Percentiles rank a stretch among this genome's conserved stretches.
These are phyloP conservation scores for Aaosphaeria arxii DNA, from an alignment of 2,329 filamentous ascomycete species.

Conservation along the genomic window DNA sequence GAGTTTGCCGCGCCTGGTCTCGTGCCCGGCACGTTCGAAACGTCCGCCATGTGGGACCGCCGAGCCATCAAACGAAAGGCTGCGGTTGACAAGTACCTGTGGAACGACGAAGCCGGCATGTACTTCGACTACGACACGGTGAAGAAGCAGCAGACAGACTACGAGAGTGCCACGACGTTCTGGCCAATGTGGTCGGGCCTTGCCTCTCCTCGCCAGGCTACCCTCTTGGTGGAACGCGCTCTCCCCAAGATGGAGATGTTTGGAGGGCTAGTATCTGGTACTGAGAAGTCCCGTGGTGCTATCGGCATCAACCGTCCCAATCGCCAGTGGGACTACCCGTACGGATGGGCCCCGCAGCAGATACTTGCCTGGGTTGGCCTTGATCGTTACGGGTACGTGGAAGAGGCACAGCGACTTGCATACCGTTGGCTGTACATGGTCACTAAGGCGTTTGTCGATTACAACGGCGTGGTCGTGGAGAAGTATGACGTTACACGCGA, in stretches of 20 bases:
- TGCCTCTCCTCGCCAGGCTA: slow-evolving; percentile 81
- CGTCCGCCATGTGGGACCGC: slow-evolving; percentile 86
- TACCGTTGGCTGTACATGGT: slow-evolving; percentile 99
- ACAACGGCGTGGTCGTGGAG: slow-evolving; percentile 96
- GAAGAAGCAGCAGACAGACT: slow-evolving; percentile 74
- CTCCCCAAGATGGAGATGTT: slow-evolving; percentile 84
- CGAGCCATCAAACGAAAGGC: slow-evolving; percentile 80
- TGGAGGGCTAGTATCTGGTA: slow-evolving; percentile 85
- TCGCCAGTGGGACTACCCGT: slow-evolving; percentile 97
- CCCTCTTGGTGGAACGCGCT: slow-evolving; percentile 73
- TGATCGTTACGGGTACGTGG: slow-evolving; percentile 84
- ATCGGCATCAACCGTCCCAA: slow-evolving; percentile 82
- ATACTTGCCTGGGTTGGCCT: slow-evolving; percentile 96
- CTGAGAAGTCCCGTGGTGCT: slow-evolving; percentile 79
- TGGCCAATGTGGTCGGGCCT: slow-evolving; percentile 97
- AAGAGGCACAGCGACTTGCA: slow-evolving; percentile 82
- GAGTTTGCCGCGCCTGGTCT: slow-evolving; percentile 73
- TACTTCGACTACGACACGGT: slow-evolving; percentile 96
- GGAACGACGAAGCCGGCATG: slow-evolving; percentile 90
- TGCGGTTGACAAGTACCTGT: slow-evolving; percentile 88
- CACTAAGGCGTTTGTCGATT: slow-evolving; percentile 96
- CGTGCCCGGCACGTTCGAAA: slow-evolving; percentile 67
- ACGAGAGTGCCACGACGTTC: slow-evolving; percentile 91
- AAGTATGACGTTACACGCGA: slow-evolving; percentile 96
- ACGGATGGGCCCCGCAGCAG: slow-evolving; percentile 97